Base-by-base conservation (phyloP, 2,329 filamentous ascomycete species). In the Nectriaceae sp. region DNA sequence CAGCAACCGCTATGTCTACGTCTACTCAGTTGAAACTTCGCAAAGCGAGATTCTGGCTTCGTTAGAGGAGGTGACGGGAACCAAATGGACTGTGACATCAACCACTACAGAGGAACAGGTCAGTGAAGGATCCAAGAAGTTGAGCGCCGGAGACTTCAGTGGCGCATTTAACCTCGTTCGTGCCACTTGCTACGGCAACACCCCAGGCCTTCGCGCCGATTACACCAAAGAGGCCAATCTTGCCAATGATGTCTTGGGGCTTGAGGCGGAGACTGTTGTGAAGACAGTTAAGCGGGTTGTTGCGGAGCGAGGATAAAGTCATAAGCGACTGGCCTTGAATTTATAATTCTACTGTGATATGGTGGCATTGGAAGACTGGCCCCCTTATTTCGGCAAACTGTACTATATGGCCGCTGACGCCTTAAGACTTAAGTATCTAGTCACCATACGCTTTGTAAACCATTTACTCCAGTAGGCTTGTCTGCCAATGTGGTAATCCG, bases 1-100 rank as follows among this genome's bases (percentile, higher is more conserved):
- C 0, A 74, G 68, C 50, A 84, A 85, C 58, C 69, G 76, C 40
- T 74, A 75, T 50, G 64, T 85, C 21, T 79, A 75, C 50, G 60
- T 84, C 11, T 73, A 75, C 11, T 77, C 73, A 3, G 75, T 78
- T 43, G 69, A 70, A 13, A 71, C 74, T 0, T 75, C 73, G 1
- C 78, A 83, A 62, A 75, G 75, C 3, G 50, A 57, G 35, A 49
- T 57, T 6, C 19, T 55, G 4, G 35, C 47, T 16, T 42, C 51
- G 11, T 43, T 61, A 10, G 54, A 59, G 35, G 38, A 49, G 36
- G 46, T 18, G 22, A 55, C 47, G 39, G 52, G 38, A 5, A 19
- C 4, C 16, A 37, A 53, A 18, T 56, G 49, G 52, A 41, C 26
- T 19, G 24, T 55, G 20, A 52, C 24, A 3, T 19, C 15, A 5